Conservation (phyloP, 768 basidiomycete genomes). For the Mycena albidolilacea region DNA sequence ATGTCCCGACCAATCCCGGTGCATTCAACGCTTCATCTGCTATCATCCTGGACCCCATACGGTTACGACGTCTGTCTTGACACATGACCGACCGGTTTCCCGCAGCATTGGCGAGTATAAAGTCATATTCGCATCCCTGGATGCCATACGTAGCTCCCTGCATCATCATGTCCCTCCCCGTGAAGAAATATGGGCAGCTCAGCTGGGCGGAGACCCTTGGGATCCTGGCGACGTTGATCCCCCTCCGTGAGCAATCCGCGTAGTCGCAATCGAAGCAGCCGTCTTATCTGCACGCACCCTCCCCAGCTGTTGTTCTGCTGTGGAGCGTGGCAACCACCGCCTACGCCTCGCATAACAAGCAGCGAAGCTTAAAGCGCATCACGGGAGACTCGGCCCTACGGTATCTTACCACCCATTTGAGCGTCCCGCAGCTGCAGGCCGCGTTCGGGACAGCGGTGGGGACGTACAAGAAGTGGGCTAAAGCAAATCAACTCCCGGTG, state of each 20-base stretch:
- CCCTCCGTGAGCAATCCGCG: conserved; percentile 12
- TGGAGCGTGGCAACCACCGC: conserved; percentile 43
- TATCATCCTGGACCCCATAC: background rate
- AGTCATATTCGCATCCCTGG: background rate
- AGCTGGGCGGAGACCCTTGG: conserved; percentile 24
- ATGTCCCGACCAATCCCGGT: too few species aligned
- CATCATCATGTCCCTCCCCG: conserved; percentile 3
- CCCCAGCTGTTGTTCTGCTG: conserved; percentile 37
- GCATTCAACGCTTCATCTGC: background rate
- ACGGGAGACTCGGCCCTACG: conserved; percentile 37
- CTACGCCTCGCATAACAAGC: conserved; percentile 42
- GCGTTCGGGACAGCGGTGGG: conserved; percentile 41
- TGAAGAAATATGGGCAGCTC: conserved; percentile 24
- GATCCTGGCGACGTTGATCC: background rate
- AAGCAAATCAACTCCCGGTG: conserved; percentile 29
- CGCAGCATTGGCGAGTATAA: background rate
- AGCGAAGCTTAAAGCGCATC: conserved; percentile 44
- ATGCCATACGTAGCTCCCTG: background rate
- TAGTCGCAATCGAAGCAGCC: too few species aligned
- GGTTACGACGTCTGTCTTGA: background rate
- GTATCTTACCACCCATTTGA: conserved; percentile 30
- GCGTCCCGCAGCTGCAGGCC: conserved; percentile 43
- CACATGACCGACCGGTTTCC: background rate
- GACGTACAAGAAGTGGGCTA: conserved; percentile 41
- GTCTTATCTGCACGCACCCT: too few species aligned